Percentiles rank a stretch among this genome's conserved stretches.
Conservation (phyloP, 1,139 yeast species). For the Taphrina pruni region DNA sequence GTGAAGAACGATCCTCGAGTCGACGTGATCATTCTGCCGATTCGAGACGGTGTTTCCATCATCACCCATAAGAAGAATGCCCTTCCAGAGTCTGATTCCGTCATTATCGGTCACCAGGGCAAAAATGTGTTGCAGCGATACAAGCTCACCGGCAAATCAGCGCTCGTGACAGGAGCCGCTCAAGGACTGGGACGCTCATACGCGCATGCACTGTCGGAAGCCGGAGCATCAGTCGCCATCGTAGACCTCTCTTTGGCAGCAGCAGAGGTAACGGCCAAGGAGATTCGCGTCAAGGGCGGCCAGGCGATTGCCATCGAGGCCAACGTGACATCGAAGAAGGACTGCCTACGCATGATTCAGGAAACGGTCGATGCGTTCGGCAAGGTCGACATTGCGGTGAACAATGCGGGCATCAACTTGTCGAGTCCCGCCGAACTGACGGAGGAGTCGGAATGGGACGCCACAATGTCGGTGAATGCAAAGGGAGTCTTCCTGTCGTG, state of each 20-base stretch:
- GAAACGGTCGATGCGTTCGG: constrained; percentile 89
- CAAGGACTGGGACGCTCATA: constrained; percentile 85
- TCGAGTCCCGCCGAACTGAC: constrained; percentile 51
- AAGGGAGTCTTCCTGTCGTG: constrained; percentile 77
- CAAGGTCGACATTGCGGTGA: constrained; percentile 85
- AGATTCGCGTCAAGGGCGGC: constrained; percentile 62
- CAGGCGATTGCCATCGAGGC: constrained; percentile 55
- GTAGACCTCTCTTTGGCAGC: constrained; percentile 65
- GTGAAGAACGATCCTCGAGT: constrained; percentile 39
- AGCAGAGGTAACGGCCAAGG: constrained; percentile 67
- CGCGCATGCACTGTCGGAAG: constrained; percentile 85
- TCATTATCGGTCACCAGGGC: constrained; percentile 22
- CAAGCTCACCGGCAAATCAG: constrained; percentile 76
- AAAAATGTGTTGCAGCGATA: constrained; percentile 49
- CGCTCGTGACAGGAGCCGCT: constrained; percentile 84
- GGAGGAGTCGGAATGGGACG: constrained; percentile 32
- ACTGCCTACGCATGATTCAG: constrained; percentile 82
- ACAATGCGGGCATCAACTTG: constrained; percentile 87
- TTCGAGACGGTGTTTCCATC: constrained; percentile 40
- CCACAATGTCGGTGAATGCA: constrained; percentile 67
- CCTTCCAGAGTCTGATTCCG: constrained; percentile 3
- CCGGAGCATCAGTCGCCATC: constrained; percentile 82
- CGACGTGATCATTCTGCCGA: constrained; percentile 32
- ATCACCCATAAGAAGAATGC: constrained; percentile 34
- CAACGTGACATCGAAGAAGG: constrained; percentile 49